Evolutionary conservation across 1,284 basidiomycete species (phyloP).

Genomic region (Ustilago tritici): DNA sequence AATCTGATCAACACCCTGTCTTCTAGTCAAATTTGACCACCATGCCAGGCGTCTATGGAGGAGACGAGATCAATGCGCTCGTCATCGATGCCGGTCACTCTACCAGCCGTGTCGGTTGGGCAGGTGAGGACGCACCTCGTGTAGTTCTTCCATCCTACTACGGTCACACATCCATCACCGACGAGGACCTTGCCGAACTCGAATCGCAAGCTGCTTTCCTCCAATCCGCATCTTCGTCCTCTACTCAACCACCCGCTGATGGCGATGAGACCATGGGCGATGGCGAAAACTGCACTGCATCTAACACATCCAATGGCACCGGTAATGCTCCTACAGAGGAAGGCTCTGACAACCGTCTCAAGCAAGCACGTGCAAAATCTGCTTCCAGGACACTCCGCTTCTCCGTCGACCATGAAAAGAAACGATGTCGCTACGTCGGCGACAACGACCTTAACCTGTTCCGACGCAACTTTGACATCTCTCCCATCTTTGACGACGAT

Average conservation of each 20-base stretch:
- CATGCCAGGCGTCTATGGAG: slow-evolving; percentile 69
- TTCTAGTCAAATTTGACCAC: slow-evolving; percentile 4
- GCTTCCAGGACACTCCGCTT: slow-evolving; percentile 44
- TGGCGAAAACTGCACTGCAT: slow-evolving; percentile 13
- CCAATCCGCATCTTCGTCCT: slow-evolving; percentile 12
- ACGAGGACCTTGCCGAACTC: slow-evolving; percentile 67
- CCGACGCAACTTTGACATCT: slow-evolving; percentile 87
- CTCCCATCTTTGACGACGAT: slow-evolving; percentile 81
- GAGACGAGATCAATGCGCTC: slow-evolving; percentile 91
- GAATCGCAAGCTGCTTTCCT: slow-evolving; percentile 44
- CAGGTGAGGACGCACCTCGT: slow-evolving; percentile 96
- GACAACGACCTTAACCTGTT: slow-evolving; percentile 93
- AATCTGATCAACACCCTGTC: not conserved
- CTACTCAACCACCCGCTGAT: slow-evolving; percentile 23
- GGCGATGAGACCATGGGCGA: slow-evolving; percentile 36
- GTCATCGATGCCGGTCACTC: slow-evolving; percentile 94
- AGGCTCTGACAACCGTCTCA: slow-evolving; percentile 41
- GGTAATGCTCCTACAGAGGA: slow-evolving; percentile 22
- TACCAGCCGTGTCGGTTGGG: slow-evolving; percentile 86
- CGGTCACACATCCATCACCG: slow-evolving; percentile 75
- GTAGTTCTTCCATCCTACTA: slow-evolving; percentile 90
- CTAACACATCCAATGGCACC: slow-evolving; percentile 21
- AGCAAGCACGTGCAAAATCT: slow-evolving; percentile 33
- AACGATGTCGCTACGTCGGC: slow-evolving; percentile 79
- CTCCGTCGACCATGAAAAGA: slow-evolving; percentile 70